Evolutionary conservation across 2,329 filamentous ascomycete species (phyloP).

Genomic region (Gnomoniopsis smithogilvyi): DNA sequence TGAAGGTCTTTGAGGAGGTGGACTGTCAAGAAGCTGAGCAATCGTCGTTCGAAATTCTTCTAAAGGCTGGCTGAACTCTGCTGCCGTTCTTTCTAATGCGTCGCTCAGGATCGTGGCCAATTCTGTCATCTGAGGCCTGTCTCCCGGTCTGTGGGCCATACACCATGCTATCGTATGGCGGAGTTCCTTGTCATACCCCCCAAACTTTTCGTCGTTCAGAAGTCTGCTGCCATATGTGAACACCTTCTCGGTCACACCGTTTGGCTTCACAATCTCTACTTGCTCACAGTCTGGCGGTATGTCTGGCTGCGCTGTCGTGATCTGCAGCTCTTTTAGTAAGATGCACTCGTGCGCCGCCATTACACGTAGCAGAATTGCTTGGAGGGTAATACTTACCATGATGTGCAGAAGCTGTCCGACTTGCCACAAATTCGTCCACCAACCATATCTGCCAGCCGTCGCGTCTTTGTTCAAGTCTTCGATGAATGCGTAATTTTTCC

Average conservation of each 20-base stretch:
- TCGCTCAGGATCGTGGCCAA: background rate
- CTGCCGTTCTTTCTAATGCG: too few relatives aligned
- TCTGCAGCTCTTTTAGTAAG: background rate
- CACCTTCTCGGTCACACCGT: background rate
- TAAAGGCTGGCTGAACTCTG: too few relatives aligned
- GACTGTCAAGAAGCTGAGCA: too few relatives aligned
- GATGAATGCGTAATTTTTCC: background rate
- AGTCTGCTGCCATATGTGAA: background rate
- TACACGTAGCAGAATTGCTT: too few relatives aligned
- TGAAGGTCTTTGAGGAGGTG: too few relatives aligned
- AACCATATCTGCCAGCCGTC: background rate
- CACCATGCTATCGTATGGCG: slow-evolving; percentile 1
- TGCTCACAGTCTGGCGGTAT: background rate
- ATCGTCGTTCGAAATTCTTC: too few relatives aligned
- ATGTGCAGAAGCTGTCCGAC: slow-evolving; percentile 2
- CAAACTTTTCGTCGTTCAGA: background rate
- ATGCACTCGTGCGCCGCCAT: too few relatives aligned
- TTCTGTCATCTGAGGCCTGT: background rate
- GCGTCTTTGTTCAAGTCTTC: background rate
- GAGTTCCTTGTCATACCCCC: background rate
- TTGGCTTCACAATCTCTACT: background rate
- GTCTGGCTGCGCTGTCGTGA: background rate
- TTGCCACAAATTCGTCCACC: slow-evolving; percentile 8
- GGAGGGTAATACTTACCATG: background rate
- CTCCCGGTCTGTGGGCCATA: background rate